Evolutionary conservation across 805 yeast genomes (phyloP).

Genomic region (Ogataea pilisensis): DNA sequence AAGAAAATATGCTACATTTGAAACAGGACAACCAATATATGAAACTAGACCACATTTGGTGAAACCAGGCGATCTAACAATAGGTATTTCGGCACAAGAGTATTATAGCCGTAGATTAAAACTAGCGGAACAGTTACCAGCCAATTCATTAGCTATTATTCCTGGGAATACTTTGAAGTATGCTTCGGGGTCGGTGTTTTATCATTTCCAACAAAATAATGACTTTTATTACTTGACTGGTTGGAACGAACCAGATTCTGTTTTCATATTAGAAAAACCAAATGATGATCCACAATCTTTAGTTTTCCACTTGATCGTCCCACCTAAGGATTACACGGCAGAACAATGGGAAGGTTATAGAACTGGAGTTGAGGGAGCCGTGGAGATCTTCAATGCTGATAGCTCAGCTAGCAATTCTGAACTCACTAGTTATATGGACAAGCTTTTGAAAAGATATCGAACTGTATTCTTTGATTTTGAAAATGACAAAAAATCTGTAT

Average conservation of each 20-base stretch:
- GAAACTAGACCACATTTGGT: slow-evolving; percentile 82
- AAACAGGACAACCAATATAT: slow-evolving; percentile 78
- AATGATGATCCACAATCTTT: slow-evolving; percentile 48
- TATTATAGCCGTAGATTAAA: slow-evolving; percentile 66
- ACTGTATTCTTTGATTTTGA: slow-evolving; percentile 52
- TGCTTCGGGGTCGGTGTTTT: slow-evolving; percentile 88
- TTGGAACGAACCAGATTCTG: slow-evolving; percentile 85
- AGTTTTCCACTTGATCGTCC: slow-evolving; percentile 76
- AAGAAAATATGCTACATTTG: slow-evolving; percentile 3
- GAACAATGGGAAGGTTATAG: slow-evolving; percentile 97
- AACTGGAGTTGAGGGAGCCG: slow-evolving; percentile 80
- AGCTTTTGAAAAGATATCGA: slow-evolving; percentile 44
- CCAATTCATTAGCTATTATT: slow-evolving; percentile 64
- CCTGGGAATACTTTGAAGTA: slow-evolving; percentile 69
- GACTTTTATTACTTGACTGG: slow-evolving; percentile 86
- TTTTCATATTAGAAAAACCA: slow-evolving; percentile 62
- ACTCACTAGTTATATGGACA: slow-evolving; percentile 40
- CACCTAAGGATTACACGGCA: slow-evolving; percentile 67
- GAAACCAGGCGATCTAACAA: slow-evolving; percentile 75
- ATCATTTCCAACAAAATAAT: slow-evolving; percentile 89
- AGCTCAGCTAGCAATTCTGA: slow-evolving; percentile 50
- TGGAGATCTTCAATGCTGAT: slow-evolving; percentile 86
- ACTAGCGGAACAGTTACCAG: slow-evolving; percentile 56
- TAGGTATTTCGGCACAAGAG: slow-evolving; percentile 82
- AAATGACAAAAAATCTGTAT: slow-evolving; percentile 12